Percentiles rank a stretch among this genome's conserved stretches.
Conservation (phyloP, 2,329 filamentous ascomycete genomes). For the Thielaviopsis euricoi region DNA sequence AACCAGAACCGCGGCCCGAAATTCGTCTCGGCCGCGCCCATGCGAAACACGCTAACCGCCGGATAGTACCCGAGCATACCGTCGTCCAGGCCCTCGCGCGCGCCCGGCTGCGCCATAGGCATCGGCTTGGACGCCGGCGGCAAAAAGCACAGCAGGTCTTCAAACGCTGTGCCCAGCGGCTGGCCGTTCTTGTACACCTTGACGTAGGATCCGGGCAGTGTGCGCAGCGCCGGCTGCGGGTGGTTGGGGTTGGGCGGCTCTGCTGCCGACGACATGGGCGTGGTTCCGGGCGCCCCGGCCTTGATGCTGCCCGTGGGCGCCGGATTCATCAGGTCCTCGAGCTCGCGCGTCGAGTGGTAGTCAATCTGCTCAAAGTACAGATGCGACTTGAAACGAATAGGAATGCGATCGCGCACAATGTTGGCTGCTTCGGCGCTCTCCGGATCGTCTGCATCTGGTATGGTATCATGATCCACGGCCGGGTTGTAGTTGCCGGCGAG, state of each 20-base stretch:
- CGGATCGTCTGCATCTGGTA: not conserved
- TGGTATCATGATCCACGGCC: constrained; percentile 50
- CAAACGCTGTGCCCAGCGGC: constrained; percentile 73
- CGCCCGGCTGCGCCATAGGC: constrained; percentile 37
- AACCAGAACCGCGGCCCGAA: constrained; percentile 91
- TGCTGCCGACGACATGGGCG: constrained; percentile 2
- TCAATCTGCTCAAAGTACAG: constrained; percentile 90
- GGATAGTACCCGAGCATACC: constrained; percentile 94
- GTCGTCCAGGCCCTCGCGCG: constrained; percentile 78
- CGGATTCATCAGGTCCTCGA: constrained; percentile 70
- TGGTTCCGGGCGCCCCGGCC: constrained; percentile 23
- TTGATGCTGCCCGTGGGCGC: constrained; percentile 30
- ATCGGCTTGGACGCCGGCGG: constrained; percentile 71
- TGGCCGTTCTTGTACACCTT: constrained; percentile 87
- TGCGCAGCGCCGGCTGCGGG: constrained; percentile 57
- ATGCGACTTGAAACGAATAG: constrained; percentile 84
- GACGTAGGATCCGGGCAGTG: constrained; percentile 71
- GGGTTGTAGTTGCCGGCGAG: constrained; percentile 80
- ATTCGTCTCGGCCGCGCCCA: constrained; percentile 81
- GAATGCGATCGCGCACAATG: constrained; percentile 86
- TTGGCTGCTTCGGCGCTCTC: constrained; percentile 46
- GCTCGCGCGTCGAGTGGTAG: constrained; percentile 71
- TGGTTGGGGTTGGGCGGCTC: constrained; percentile 58
- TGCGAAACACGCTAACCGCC: constrained; percentile 78
- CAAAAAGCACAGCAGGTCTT: constrained; percentile 74